phyloP scores from a whole-genome alignment of 176 grass and related monocot genomes.

The Zoysia japonica region DNA sequence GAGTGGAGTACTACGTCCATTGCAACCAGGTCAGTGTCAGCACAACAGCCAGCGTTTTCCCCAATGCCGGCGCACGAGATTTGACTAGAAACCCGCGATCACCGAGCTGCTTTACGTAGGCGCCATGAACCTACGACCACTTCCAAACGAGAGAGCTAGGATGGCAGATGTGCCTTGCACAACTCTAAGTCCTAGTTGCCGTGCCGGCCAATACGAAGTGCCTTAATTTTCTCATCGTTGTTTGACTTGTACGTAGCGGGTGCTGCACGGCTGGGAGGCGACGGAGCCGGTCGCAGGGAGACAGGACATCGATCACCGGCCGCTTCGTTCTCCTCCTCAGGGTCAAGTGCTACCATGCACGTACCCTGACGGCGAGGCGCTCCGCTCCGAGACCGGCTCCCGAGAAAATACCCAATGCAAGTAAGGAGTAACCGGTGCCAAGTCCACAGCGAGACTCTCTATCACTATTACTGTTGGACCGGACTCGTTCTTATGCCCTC shows the following conservation, averaged over 20 bases:
- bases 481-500: background rate
- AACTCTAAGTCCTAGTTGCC: too few relatives aligned
- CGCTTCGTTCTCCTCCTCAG: background rate
- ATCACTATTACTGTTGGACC: slow-evolving; percentile 26
- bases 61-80: background rate
- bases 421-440: background rate
- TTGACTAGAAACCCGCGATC: background rate
- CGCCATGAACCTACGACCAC: slow-evolving; percentile 2
- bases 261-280: slow-evolving; percentile 1
- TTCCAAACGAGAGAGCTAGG: background rate
- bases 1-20: too few relatives aligned
- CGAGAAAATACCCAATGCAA: background rate
- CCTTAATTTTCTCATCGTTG: slow-evolving; percentile 10
- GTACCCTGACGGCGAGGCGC: background rate
- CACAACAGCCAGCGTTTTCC: background rate
- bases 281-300: background rate
- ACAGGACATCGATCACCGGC: background rate
- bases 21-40: too few relatives aligned
- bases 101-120: background rate
- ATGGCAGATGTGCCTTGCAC: too few relatives aligned
- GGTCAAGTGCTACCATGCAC: background rate
- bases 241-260: background rate
- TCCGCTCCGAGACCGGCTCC: background rate
- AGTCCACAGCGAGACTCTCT: background rate
- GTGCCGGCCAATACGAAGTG: background rate